Percentiles rank a stretch among this genome's conserved stretches.
Conservation (phyloP, 2,329 filamentous ascomycete species). For the Hymenoscyphus infarciens region DNA sequence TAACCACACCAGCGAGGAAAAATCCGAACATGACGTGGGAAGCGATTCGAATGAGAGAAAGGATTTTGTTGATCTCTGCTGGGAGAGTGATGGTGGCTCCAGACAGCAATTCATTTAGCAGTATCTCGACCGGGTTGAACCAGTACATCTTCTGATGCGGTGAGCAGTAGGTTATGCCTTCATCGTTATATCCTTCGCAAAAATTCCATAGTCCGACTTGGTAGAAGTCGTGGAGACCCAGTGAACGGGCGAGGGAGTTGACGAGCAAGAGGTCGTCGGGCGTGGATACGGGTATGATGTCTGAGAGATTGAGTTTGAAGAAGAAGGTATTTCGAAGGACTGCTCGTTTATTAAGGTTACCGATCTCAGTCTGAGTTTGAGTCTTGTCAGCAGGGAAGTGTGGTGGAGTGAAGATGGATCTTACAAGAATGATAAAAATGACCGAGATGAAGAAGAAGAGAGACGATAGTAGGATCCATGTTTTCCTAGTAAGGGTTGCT, state of each 20-base stretch:
- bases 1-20: conserved; percentile 68
- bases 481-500: conserved; percentile 49
- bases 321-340: conserved; percentile 74
- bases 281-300: conserved; percentile 50
- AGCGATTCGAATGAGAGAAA: conserved; percentile 68
- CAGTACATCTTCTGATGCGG: conserved; percentile 69
- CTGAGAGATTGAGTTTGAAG: conserved; percentile 75
- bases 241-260: conserved; percentile 80
- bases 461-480: conserved; percentile 58
- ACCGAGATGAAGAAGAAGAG: conserved; percentile 70
- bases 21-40: conserved; percentile 87
- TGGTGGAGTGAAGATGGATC: conserved; percentile 17
- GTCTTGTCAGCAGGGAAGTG: background rate
- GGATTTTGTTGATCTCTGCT: conserved; percentile 65
- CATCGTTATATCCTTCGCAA: conserved; percentile 77
- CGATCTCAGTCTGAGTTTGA: conserved; percentile 48
- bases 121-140: conserved; percentile 85
- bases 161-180: conserved; percentile 75
- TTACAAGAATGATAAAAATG: conserved; percentile 75
- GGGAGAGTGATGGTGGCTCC: conserved; percentile 83
- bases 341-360: conserved; percentile 61
- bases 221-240: conserved; percentile 93
- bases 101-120: conserved; percentile 74
- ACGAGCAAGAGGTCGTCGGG: conserved; percentile 63
- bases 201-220: conserved; percentile 89